A percentile compares a stretch with the other conserved stretches of the same genome.
These are phyloP conservation scores for Salvia rosmarinus DNA, from an alignment of 257 asterid species.

Conservation along the genomic window DNA sequence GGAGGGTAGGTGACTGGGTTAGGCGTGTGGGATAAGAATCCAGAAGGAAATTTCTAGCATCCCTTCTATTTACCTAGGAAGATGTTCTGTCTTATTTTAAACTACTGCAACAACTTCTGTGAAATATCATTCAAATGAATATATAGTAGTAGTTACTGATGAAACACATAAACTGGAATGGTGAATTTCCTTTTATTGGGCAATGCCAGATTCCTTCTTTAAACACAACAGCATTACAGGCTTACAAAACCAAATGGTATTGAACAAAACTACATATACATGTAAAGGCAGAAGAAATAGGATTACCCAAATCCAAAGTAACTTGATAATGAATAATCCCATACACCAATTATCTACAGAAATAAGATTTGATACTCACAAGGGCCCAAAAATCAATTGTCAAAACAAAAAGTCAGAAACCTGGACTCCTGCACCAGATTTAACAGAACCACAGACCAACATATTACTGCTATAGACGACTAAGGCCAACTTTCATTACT, in stretches of 20 bases:
- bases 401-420: slow-evolving; percentile 13
- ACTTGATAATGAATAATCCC: neutral
- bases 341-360: neutral
- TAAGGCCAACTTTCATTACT: slow-evolving; percentile 19
- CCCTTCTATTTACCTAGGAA: neutral
- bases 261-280: neutral
- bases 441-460: slow-evolving; percentile 13
- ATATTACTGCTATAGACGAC: neutral
- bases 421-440: slow-evolving; percentile 20
- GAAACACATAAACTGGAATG: neutral
- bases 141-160: neutral
- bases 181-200: neutral
- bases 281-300: neutral
- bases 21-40: neutral
- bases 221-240: neutral
- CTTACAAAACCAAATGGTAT: neutral
- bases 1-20: neutral
- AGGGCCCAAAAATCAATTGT: neutral
- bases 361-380: slow-evolving; percentile 7
- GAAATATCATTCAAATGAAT: slow-evolving; percentile 5
- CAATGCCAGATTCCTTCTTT: neutral
- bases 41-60: neutral
- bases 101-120: neutral
- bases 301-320: slow-evolving; percentile 16
- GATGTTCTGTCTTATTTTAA: neutral